Conservation (phyloP, 2,329 filamentous ascomycete species). For the Colletotrichum sp. region DNA sequence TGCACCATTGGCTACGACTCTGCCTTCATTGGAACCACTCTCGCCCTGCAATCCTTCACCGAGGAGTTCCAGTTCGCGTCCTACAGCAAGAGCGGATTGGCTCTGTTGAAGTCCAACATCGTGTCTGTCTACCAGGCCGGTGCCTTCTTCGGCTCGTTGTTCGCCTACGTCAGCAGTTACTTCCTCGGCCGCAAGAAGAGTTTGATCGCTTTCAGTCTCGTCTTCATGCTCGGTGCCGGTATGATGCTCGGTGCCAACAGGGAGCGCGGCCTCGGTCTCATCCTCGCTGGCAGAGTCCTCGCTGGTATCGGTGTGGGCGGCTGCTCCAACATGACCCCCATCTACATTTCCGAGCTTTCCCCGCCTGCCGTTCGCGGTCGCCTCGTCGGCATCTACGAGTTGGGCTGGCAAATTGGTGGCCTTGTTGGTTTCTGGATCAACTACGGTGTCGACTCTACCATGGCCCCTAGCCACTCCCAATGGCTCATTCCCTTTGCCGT, state of each 20-base stretch:
- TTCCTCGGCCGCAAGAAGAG: conserved; percentile 71
- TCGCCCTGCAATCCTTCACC: conserved; percentile 72
- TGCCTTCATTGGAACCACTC: conserved; percentile 80
- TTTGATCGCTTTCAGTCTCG: conserved; percentile 61
- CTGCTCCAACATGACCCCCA: conserved; percentile 66
- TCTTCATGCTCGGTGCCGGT: conserved; percentile 75
- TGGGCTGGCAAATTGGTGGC: conserved; percentile 69
- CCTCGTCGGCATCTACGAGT: conserved; percentile 70
- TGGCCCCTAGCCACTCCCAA: conserved; percentile 53
- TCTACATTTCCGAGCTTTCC: conserved; percentile 65
- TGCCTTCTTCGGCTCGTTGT: conserved; percentile 81
- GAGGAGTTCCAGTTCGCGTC: conserved; percentile 68
- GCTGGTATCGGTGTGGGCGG: conserved; percentile 69
- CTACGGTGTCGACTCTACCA: conserved; percentile 62
- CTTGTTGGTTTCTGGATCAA: conserved; percentile 68
- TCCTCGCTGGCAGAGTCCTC: conserved; percentile 67
- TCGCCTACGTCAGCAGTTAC: conserved; percentile 69
- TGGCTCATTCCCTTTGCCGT: conserved; percentile 72
- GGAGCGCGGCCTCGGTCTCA: conserved; percentile 66
- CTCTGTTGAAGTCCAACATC: conserved; percentile 74
- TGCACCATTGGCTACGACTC: conserved; percentile 69
- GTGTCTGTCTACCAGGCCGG: conserved; percentile 84
- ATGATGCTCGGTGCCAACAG: conserved; percentile 73
- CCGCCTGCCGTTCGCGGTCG: conserved; percentile 69
- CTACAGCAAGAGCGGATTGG: conserved; percentile 52